Conservation (phyloP, 495 filamentous ascomycete genomes). For the Aspergillus avenaceus region DNA sequence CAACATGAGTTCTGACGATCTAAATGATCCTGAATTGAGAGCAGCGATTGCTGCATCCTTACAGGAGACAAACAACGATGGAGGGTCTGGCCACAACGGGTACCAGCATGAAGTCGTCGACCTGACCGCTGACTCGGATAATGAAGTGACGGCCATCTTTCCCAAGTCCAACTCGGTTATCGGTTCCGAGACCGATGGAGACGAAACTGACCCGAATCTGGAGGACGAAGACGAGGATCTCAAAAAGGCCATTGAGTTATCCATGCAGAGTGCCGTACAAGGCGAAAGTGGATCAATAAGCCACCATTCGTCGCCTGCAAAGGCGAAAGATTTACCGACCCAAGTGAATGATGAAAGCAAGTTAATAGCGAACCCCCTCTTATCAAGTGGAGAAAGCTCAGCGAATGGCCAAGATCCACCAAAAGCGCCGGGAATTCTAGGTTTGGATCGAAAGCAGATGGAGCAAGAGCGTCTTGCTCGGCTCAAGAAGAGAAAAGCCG, state of each 20-base stretch:
- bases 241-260: constrained; percentile 49
- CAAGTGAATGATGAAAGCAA: background rate
- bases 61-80: constrained; percentile 64
- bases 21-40: constrained; percentile 18
- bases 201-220: constrained; percentile 8
- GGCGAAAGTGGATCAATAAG: background rate
- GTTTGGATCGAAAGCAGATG: constrained; percentile 75
- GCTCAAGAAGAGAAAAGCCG: constrained; percentile 55
- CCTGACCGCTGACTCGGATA: constrained; percentile 33
- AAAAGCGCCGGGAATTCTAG: constrained; percentile 30
- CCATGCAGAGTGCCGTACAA: constrained; percentile 28
- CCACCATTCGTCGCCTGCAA: background rate
- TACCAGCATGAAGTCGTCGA: constrained; percentile 26
- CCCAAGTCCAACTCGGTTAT: constrained; percentile 35
- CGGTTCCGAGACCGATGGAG: constrained; percentile 28
- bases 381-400: background rate
- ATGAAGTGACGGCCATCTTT: constrained; percentile 24
- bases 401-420: background rate
- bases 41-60: constrained; percentile 71
- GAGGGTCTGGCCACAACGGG: background rate
- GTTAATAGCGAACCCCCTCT: background rate
- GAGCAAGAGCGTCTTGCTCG: constrained; percentile 79
- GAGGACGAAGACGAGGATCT: constrained; percentile 40
- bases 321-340: no score
- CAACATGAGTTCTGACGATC: constrained; percentile 17